These are phyloP conservation scores for Calonectria henricotiae DNA, from an alignment of 2,329 filamentous ascomycete species.

Conservation along the genomic window DNA sequence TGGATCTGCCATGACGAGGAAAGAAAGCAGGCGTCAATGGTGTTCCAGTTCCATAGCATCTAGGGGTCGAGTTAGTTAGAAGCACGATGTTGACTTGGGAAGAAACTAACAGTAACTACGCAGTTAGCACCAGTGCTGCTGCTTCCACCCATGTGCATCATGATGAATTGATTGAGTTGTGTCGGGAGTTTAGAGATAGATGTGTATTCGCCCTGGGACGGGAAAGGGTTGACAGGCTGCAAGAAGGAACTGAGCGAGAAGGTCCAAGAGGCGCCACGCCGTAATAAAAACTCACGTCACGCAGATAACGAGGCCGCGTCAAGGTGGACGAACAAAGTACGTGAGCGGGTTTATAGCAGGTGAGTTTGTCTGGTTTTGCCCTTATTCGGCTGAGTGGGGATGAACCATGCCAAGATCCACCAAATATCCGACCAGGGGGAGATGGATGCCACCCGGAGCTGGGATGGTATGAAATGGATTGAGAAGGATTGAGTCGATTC, in stretches of 20 bases:
- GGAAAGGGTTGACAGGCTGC: background rate
- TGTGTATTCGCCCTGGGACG: background rate
- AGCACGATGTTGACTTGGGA: background rate
- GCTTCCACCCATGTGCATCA: constrained; percentile 49
- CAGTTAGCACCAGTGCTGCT: constrained; percentile 48
- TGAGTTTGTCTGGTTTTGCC: constrained; percentile 29
- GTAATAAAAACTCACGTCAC: constrained; percentile 19
- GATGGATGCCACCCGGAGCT: background rate
- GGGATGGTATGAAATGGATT: constrained; percentile 34
- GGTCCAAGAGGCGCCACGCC: background rate
- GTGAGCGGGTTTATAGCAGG: constrained; percentile 34
- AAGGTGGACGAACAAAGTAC: constrained; percentile 8
- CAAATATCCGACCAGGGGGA: constrained; percentile 24
- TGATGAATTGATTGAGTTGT: constrained; percentile 1
- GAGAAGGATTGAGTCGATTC: constrained; percentile 50
- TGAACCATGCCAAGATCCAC: constrained; percentile 27
- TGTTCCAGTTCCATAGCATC: constrained; percentile 89
- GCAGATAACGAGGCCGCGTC: constrained; percentile 12
- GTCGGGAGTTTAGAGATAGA: constrained; percentile 22
- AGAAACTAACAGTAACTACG: constrained; percentile 55
- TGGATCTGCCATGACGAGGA: constrained; percentile 79
- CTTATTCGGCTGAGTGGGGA: constrained; percentile 27
- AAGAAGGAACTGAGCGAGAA: background rate
- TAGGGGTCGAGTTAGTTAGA: constrained; percentile 53
- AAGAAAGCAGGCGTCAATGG: constrained; percentile 82